Percentiles rank a stretch among this genome's conserved stretches.
Evolutionary conservation across 805 yeast genomes (phyloP).

Genomic region (Priceomyces medius): DNA sequence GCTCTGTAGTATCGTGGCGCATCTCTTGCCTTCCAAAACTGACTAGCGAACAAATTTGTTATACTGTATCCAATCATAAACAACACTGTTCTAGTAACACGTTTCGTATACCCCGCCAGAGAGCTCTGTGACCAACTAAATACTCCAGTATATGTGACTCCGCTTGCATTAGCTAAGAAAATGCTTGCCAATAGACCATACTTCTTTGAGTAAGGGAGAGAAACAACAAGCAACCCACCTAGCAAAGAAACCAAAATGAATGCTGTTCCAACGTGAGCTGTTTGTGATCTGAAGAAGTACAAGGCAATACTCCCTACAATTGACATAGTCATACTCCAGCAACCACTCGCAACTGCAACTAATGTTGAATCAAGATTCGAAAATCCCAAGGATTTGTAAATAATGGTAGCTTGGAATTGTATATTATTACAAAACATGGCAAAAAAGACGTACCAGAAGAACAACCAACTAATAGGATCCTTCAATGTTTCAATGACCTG

Average conservation of each 20-base stretch:
- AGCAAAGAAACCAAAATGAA: conserved; percentile 35
- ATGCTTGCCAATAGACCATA: conserved; percentile 44
- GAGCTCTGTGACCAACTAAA: conserved; percentile 30
- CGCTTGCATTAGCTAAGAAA: conserved; percentile 47
- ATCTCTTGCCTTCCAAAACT: conserved; percentile 49
- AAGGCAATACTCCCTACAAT: conserved; percentile 35
- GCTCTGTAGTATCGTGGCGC: conserved; percentile 39
- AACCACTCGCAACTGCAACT: conserved; percentile 54
- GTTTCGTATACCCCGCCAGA: conserved; percentile 53
- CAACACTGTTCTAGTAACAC: conserved; percentile 45
- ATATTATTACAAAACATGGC: conserved; percentile 47
- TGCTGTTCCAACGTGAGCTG: conserved; percentile 35
- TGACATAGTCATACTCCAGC: conserved; percentile 44
- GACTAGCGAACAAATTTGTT: conserved; percentile 56
- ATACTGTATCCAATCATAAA: conserved; percentile 47
- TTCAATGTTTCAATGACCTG: conserved; percentile 51
- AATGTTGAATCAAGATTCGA: conserved; percentile 47
- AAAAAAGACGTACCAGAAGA: conserved; percentile 6
- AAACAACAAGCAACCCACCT: conserved; percentile 45
- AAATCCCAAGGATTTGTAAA: conserved; percentile 46
- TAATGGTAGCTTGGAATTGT: conserved; percentile 50
- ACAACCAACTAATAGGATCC: conserved; percentile 34
- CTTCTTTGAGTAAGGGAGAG: conserved; percentile 45
- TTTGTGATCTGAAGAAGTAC: conserved; percentile 12
- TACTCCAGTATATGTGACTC: conserved; percentile 36